phyloP scores from a whole-genome alignment of 2,329 filamentous ascomycete genomes.

The Talaromyces verruculosus region DNA sequence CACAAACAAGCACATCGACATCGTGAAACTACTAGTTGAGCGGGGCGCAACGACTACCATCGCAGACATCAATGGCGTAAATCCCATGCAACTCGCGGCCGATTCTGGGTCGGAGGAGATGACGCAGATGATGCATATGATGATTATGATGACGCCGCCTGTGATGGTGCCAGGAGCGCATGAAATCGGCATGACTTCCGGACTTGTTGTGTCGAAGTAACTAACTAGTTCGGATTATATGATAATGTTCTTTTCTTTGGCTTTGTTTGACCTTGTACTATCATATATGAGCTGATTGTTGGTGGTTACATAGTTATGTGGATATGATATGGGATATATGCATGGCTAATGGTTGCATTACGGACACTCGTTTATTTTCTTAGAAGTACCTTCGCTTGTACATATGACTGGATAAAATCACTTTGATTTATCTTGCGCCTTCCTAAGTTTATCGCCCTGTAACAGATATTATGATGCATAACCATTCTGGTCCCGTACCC shows the following conservation, averaged over 20 bases:
- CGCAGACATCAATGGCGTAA: constrained; percentile 7
- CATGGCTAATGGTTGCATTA: constrained; percentile 13
- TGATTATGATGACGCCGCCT: constrained; percentile 13
- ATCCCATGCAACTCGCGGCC: constrained; percentile 15
- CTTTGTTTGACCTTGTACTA: neutral
- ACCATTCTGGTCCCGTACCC: neutral
- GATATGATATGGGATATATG: constrained; percentile 5
- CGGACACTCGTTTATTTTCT: constrained; percentile 13
- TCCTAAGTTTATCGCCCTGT: too few relatives aligned
- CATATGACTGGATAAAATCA: neutral
- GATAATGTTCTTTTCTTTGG: neutral
- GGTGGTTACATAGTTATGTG: neutral
- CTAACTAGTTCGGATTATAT: neutral
- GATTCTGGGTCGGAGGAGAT: constrained; percentile 10
- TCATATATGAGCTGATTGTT: constrained; percentile 3
- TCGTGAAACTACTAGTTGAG: constrained; percentile 9
- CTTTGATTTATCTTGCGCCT: neutral
- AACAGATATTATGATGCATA: neutral
- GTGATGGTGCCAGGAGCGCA: constrained; percentile 6
- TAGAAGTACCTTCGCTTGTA: constrained; percentile 6
- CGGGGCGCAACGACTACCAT: constrained; percentile 7
- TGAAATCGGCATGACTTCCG: neutral
- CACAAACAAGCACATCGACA: constrained; percentile 1
- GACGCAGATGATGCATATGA: constrained; percentile 15
- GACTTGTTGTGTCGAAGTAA: constrained; percentile 5